Base-by-base conservation (phyloP, 768 basidiomycete species). In the Clitopilus hobsonii region DNA sequence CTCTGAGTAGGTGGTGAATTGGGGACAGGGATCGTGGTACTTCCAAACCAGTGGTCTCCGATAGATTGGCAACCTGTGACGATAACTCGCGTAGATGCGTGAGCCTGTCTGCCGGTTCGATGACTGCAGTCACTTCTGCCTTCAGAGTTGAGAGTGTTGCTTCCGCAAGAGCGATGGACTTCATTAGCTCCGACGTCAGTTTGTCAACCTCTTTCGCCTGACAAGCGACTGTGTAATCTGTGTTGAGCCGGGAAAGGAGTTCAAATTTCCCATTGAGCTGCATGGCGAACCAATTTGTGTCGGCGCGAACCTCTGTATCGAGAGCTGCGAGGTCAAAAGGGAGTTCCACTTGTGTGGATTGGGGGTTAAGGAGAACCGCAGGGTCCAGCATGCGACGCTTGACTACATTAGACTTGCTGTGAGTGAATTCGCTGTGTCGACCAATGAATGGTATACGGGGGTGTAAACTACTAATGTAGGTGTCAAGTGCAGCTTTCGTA, bases 231-330 rank as follows among this genome's bases (percentile, higher is more conserved):
- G 73, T 71, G 54, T 88, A 68, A 57, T 80, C 78, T 26, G 72
- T 68, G 13, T 72, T 70, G 38, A 79, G 75, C 53, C 77, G 75
- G 18, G 74, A 66, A 27, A 91, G 66, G 8, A 63, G 65, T 52
- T 84, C 81, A 29, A 84, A 55, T 25, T 70, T 74, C n/a, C 82
- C 83, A 3, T 74, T 74, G 14, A 91, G 75, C 55, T 79, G 72
- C 71, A 91, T 82, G 49, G 83, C 71, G 61, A 82, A 83, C n/a
- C 80, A 69, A 65, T 93, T 91, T 45, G 80, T 79, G 64, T 90
- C 85, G 11, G 78, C 65, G 26, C 91, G 85, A 55, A 91, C 85
- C 53, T 74, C 71, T 38, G 81, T 78, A 63, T 95, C 87, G 30
- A 94, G 71, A 36, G 71, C 69, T 30, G 74, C 58, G 28, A 84